Evolutionary conservation across 192 early-diverging fungal genomes (phyloP), one percentile per base, ranked within the genome.

Genomic region (Linderina pennispora): DNA sequence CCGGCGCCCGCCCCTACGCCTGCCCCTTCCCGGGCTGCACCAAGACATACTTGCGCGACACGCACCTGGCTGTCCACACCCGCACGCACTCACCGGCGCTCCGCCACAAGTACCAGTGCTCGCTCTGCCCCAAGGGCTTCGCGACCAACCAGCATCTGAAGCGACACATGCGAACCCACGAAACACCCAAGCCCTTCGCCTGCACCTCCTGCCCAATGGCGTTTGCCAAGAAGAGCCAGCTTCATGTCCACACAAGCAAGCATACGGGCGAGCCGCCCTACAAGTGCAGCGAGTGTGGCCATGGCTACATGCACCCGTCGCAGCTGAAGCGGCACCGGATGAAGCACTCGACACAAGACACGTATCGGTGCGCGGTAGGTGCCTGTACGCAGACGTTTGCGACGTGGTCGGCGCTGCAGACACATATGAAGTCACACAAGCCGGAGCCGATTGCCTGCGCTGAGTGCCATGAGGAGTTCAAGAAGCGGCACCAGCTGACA

Each of bases 1-100:
- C 85, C 22, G 86, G 86, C 14, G 81, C 78, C 43, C 71, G 85
- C 16, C 88, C 86, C 6, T 90, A 80, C 64, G 74, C 65, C 2
- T 89, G 86, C 48, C 54, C 62, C n/a, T 72, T 75, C 45, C 65
- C 72, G 4, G 82, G 80, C 2, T 92, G 89, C 55, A 77, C 62
- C 14, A 90, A 90, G 50, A 66, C 79, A 1, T 92, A 89, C 52
- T 85, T 71, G 55, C 52, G 60, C n/a, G 55, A 62, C 20, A 42
- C 48, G 2, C 62, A 69, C 34, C 53, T 71, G 3, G 22, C 46
- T 6, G 50, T 45, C 14, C 65, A 68, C 50, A 23, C 50, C 9
- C 50, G 50, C 6, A 47, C 31, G 28, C 65, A 75, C 31, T 40
- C 43, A 0, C 16, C 24, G 0, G 36, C 34, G 9, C 28, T 32